A percentile compares a stretch with the other conserved stretches of the same genome.
Evolutionary conservation across 257 asterid species (phyloP).

Genomic region (Petunia axillaris): DNA sequence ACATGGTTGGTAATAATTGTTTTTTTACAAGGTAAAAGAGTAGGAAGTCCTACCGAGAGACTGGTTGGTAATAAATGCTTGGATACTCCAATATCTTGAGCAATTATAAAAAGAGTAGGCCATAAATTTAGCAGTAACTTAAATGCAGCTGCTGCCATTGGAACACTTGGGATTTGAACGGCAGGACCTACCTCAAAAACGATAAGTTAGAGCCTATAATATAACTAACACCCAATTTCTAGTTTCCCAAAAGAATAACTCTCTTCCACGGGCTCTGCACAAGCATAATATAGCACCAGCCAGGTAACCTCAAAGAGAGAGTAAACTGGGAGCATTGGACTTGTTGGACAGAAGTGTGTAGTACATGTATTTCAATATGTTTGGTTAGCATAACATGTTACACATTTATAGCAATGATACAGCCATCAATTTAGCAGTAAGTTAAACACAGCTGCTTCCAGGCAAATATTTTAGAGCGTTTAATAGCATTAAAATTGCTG

Average conservation of each 20-base stretch:
- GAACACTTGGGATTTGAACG: not conserved
- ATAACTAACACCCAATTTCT: not conserved
- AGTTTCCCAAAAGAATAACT: slow-evolving; percentile 1
- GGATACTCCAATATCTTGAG: not conserved
- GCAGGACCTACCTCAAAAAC: not conserved
- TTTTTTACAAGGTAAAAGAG: too few relatives aligned
- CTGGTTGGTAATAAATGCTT: not conserved
- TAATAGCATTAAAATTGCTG: not conserved
- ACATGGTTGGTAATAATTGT: not conserved
- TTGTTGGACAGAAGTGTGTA: not conserved
- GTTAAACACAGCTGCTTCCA: not conserved
- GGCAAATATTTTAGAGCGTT: not conserved
- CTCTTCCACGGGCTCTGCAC: not conserved
- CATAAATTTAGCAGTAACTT: not conserved
- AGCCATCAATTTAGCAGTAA: not conserved
- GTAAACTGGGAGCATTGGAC: not conserved
- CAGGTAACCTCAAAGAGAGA: not conserved
- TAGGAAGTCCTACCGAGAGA: too few relatives aligned
- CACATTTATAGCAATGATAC: not conserved
- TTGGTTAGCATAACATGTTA: not conserved
- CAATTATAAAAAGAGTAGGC: not conserved
- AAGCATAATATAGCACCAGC: slow-evolving; percentile 12
- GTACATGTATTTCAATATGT: not conserved
- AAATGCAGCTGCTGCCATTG: slow-evolving; percentile 15
- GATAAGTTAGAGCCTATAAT: not conserved